Conservation (phyloP, 495 filamentous ascomycete genomes). For the Bacidia gigantensis region DNA sequence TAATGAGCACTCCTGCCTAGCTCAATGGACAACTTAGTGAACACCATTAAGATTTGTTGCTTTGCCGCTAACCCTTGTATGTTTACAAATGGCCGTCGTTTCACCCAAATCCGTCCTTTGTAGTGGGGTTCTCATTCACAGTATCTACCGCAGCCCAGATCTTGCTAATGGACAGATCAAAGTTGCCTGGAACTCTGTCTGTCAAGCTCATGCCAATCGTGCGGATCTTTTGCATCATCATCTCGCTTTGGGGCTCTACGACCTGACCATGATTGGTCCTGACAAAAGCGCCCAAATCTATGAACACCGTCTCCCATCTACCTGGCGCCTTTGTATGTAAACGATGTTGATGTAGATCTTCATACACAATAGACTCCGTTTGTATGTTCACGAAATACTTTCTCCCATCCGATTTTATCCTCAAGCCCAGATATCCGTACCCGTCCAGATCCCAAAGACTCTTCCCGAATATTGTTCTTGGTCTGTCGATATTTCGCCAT, state of each 20-base stretch:
- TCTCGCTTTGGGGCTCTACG: slow-evolving; percentile 79
- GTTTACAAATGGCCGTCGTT: not conserved
- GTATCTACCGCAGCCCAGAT: slow-evolving; percentile 60
- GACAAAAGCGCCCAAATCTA: slow-evolving; percentile 85
- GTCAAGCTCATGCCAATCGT: slow-evolving; percentile 80
- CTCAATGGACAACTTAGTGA: too few relatives aligned
- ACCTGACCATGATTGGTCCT: slow-evolving; percentile 84
- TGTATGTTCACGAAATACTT: slow-evolving; percentile 93
- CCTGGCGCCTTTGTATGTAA: slow-evolving; percentile 68
- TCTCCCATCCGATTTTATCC: slow-evolving; percentile 82
- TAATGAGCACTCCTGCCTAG: too few relatives aligned
- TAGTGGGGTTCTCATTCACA: slow-evolving; percentile 18
- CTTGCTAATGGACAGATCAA: slow-evolving; percentile 65
- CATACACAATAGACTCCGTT: slow-evolving; percentile 80
- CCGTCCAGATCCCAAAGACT: slow-evolving; percentile 77
- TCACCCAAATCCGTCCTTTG: not conserved
- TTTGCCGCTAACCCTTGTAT: not conserved
- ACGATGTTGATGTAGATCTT: slow-evolving; percentile 91
- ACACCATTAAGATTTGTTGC: not conserved
- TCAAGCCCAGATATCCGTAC: slow-evolving; percentile 73
- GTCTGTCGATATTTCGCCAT: slow-evolving; percentile 55
- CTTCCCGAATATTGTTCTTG: slow-evolving; percentile 61
- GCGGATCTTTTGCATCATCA: slow-evolving; percentile 68
- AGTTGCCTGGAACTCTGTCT: slow-evolving; percentile 76
- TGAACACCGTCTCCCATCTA: slow-evolving; percentile 83